Percentiles rank a stretch among this genome's conserved stretches.
Conservation (phyloP, 768 basidiomycete genomes). For the Suillus placidus region DNA sequence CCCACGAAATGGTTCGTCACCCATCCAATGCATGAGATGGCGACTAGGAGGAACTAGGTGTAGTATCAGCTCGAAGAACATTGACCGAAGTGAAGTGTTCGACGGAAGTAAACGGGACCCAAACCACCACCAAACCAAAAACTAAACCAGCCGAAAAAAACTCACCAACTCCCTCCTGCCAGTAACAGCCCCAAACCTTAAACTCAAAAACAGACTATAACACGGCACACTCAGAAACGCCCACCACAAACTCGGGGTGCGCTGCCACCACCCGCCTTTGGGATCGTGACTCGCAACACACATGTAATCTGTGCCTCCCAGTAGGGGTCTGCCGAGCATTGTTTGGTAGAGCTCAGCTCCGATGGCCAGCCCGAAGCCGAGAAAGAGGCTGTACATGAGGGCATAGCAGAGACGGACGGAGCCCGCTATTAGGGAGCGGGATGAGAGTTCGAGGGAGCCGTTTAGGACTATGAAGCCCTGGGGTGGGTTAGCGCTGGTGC, state of each 20-base stretch:
- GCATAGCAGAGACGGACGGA: conserved; percentile 82
- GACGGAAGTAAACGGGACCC: background rate
- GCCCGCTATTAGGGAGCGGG: conserved; percentile 82
- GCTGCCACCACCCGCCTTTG: conserved; percentile 71
- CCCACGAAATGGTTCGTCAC: conserved; percentile 70
- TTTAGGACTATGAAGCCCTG: conserved; percentile 69
- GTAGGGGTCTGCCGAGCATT: conserved; percentile 49
- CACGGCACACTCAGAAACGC: conserved; percentile 74
- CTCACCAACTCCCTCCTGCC: conserved; percentile 58
- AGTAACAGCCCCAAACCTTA: conserved; percentile 65
- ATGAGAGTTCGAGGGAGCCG: conserved; percentile 78
- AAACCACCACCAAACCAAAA: background rate
- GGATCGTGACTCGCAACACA: conserved; percentile 61
- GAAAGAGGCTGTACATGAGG: conserved; percentile 75
- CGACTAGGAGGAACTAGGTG: conserved; percentile 46
- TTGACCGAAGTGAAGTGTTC: background rate
- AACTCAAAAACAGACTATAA: conserved; percentile 65
- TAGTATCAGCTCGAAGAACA: background rate
- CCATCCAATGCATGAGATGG: conserved; percentile 74
- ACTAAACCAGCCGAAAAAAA: conserved; percentile 7
- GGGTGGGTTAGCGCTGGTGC: background rate
- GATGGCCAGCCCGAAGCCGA: conserved; percentile 82
- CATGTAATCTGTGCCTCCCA: conserved; percentile 58
- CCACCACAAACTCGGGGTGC: conserved; percentile 72
- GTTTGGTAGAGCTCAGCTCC: conserved; percentile 69